Conservation (phyloP, 1,139 yeast species). For the Candida tropicalis region DNA sequence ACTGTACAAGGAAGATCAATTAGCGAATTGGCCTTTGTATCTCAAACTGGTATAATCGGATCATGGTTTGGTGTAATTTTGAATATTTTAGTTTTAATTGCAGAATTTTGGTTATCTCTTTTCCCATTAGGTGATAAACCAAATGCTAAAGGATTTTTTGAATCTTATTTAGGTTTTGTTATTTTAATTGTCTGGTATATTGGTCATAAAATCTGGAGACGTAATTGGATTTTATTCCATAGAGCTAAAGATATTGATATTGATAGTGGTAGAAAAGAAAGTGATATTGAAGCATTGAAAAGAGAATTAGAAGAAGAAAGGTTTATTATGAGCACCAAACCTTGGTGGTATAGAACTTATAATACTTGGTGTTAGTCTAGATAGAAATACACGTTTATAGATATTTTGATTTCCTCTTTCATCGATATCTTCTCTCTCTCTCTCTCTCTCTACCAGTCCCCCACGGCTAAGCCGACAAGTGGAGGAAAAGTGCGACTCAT, state of each 20-base stretch:
- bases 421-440: too few relatives aligned
- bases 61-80: conserved; percentile 52
- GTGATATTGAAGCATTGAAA: conserved; percentile 43
- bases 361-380: conserved; percentile 22
- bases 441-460: too few relatives aligned
- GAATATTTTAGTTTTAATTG: conserved; percentile 52
- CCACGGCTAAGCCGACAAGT: too few relatives aligned
- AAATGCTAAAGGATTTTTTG: conserved; percentile 38
- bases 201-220: conserved; percentile 46
- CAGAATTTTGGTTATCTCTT: conserved; percentile 51
- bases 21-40: conserved; percentile 54
- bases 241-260: conserved; percentile 42
- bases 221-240: conserved; percentile 37
- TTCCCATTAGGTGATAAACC: conserved; percentile 43
- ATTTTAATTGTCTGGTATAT: conserved; percentile 38
- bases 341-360: conserved; percentile 35
- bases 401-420: too few relatives aligned
- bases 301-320: conserved; percentile 45
- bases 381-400: neutral
- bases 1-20: conserved; percentile 39
- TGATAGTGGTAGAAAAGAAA: conserved; percentile 46
- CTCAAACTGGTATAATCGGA: conserved; percentile 60
- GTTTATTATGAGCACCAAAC: conserved; percentile 34
- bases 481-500: too few relatives aligned
- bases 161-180: conserved; percentile 40